These are phyloP conservation scores for Scheffersomyces coipomensis DNA, from an alignment of 805 yeast species.

Conservation along the genomic window DNA sequence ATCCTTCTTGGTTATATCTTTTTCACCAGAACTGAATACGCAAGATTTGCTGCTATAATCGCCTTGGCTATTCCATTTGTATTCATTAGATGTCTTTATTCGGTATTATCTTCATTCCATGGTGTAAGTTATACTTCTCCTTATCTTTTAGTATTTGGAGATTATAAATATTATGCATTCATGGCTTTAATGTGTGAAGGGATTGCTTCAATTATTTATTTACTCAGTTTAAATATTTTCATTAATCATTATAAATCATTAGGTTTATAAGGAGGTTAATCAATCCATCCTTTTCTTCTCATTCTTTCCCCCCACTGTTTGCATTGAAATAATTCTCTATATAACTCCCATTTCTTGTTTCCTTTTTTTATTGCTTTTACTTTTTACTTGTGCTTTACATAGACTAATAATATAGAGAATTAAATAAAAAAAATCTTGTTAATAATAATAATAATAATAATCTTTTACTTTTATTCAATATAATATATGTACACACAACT, in stretches of 20 bases:
- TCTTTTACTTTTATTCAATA: too few relatives aligned
- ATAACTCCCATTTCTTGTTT: too few relatives aligned
- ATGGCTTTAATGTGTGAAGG: constrained; percentile 11
- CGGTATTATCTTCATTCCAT: constrained; percentile 12
- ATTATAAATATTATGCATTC: constrained; percentile 11
- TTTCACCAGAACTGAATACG: background rate
- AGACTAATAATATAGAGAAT: too few relatives aligned
- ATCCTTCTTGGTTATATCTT: constrained; percentile 2
- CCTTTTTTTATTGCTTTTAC: too few relatives aligned
- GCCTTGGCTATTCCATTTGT: constrained; percentile 6
- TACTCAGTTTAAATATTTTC: background rate
- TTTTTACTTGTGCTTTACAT: too few relatives aligned
- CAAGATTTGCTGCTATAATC: constrained; percentile 2
- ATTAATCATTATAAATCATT: background rate
- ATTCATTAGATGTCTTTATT: constrained; percentile 11
- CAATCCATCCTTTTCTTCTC: too few relatives aligned
- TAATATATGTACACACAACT: background rate
- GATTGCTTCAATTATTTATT: constrained; percentile 1
- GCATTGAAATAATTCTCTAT: too few relatives aligned
- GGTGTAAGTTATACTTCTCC: constrained; percentile 7
- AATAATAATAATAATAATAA: too few relatives aligned
- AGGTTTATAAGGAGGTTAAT: too few relatives aligned
- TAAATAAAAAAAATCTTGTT: too few relatives aligned
- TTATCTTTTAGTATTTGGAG: constrained; percentile 11
- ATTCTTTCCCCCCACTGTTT: too few relatives aligned